Conservation (phyloP, 2,329 filamentous ascomycete species). For the Coniella lustricola region DNA sequence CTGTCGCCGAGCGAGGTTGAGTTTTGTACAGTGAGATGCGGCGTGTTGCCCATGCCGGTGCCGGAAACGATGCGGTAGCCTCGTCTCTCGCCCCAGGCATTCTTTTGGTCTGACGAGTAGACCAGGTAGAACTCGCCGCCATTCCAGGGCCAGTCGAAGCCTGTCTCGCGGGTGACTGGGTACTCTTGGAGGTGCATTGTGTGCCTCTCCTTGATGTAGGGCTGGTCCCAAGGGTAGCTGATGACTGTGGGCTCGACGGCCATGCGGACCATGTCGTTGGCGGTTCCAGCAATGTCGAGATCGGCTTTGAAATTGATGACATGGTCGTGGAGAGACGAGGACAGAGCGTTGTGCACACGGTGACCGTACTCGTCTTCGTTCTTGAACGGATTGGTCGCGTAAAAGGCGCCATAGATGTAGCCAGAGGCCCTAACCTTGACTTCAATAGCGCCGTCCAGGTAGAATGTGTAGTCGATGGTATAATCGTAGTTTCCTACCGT, state of each 20-base stretch:
- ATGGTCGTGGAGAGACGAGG: slow-evolving; percentile 32
- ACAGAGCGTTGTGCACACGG: slow-evolving; percentile 27
- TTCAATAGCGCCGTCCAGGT: slow-evolving; percentile 30
- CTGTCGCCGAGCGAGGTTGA: slow-evolving; percentile 28
- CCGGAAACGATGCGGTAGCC: slow-evolving; percentile 35
- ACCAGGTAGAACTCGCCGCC: slow-evolving; percentile 33
- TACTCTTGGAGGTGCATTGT: slow-evolving; percentile 15
- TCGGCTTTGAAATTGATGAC: slow-evolving; percentile 34
- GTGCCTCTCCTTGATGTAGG: slow-evolving; percentile 11
- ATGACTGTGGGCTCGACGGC: slow-evolving; percentile 26
- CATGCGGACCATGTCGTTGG: slow-evolving; percentile 28
- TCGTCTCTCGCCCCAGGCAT: slow-evolving; percentile 33
- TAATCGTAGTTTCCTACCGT: slow-evolving; percentile 39
- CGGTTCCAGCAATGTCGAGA: slow-evolving; percentile 28
- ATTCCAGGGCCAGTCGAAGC: slow-evolving; percentile 24
- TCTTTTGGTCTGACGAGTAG: slow-evolving; percentile 25
- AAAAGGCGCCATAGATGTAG: slow-evolving; percentile 30
- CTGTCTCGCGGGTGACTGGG: slow-evolving; percentile 6
- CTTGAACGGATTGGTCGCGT: slow-evolving; percentile 20
- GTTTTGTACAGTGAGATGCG: slow-evolving; percentile 20
- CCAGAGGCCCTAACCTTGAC: slow-evolving; percentile 31
- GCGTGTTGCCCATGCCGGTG: slow-evolving; percentile 22
- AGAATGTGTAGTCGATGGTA: slow-evolving; percentile 29
- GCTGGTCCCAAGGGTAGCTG: slow-evolving; percentile 15
- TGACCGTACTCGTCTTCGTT: slow-evolving; percentile 29